phyloP scores from a whole-genome alignment of 2,329 filamentous ascomycete genomes.

The Botryotinia convoluta region DNA sequence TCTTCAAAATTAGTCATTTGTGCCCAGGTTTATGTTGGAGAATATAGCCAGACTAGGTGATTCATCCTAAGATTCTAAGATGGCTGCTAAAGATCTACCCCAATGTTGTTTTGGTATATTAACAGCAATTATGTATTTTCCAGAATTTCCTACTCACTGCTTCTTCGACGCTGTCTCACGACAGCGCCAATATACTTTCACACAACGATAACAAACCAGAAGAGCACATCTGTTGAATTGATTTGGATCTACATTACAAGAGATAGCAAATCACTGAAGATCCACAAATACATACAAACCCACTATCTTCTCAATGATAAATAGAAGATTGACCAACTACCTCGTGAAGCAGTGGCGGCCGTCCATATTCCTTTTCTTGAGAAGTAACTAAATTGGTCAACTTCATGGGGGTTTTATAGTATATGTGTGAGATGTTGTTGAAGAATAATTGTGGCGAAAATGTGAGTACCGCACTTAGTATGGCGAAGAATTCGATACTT shows the following conservation, averaged over 20 bases:
- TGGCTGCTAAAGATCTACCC: neutral
- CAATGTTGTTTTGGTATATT: neutral
- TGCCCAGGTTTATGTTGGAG: neutral
- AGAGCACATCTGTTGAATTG: neutral
- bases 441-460: too few relatives aligned
- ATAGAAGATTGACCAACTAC: neutral
- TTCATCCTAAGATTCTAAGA: neutral
- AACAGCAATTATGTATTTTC: neutral
- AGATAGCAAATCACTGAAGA: neutral
- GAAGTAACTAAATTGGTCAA: neutral
- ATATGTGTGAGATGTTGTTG: neutral
- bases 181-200: neutral
- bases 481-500: neutral
- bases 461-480: neutral
- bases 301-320: too few relatives aligned
- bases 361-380: neutral
- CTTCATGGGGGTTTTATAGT: neutral
- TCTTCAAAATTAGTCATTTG: fast-evolving
- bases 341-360: neutral
- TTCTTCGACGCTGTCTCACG: neutral
- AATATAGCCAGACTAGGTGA: neutral
- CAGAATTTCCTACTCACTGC: neutral
- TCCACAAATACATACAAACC: neutral
- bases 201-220: neutral
- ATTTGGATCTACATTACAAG: too few relatives aligned